A percentile compares a stretch with the other conserved stretches of the same genome.
phyloP scores from a whole-genome alignment of 768 basidiomycete species.

The Suillus placidus region DNA sequence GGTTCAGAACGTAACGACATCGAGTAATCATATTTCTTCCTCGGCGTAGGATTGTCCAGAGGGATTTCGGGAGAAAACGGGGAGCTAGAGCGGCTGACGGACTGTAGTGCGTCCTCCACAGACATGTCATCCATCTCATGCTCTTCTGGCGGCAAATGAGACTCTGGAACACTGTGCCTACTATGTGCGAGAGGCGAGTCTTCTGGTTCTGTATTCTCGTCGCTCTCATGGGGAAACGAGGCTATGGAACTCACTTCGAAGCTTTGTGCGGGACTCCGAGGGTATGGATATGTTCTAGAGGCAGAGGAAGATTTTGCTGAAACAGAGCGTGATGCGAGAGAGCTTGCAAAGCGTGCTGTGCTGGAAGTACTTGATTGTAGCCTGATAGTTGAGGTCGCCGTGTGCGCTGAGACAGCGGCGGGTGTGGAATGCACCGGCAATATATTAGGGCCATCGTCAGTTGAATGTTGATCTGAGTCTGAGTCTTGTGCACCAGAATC shows the following conservation, averaged over 20 bases:
- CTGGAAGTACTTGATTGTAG: constrained; percentile 55
- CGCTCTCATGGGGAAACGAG: constrained; percentile 45
- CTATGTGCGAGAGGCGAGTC: constrained; percentile 44
- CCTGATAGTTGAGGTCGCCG: constrained; percentile 52
- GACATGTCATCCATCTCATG: constrained; percentile 49
- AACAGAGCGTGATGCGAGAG: constrained; percentile 48
- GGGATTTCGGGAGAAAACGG: constrained; percentile 43
- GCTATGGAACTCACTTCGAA: constrained; percentile 66
- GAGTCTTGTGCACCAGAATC: constrained; percentile 52
- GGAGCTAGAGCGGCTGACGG: constrained; percentile 57
- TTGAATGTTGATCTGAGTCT: constrained; percentile 39
- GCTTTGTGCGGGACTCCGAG: constrained; percentile 43
- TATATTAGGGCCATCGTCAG: constrained; percentile 45
- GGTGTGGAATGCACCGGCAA: constrained; percentile 73
- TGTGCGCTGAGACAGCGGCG: constrained; percentile 49
- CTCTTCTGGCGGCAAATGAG: constrained; percentile 52
- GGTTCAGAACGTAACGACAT: constrained; percentile 62
- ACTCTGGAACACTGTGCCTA: constrained; percentile 55
- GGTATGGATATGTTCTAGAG: constrained; percentile 35
- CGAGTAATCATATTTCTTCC: constrained; percentile 58
- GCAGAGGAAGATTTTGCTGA: constrained; percentile 36
- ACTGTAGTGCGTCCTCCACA: constrained; percentile 57
- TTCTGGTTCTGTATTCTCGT: constrained; percentile 40
- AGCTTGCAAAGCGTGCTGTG: constrained; percentile 53
- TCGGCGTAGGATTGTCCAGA: constrained; percentile 44